Evolutionary conservation across 805 yeast species (phyloP).

Genomic region (Cyberlindnera amylophila): DNA sequence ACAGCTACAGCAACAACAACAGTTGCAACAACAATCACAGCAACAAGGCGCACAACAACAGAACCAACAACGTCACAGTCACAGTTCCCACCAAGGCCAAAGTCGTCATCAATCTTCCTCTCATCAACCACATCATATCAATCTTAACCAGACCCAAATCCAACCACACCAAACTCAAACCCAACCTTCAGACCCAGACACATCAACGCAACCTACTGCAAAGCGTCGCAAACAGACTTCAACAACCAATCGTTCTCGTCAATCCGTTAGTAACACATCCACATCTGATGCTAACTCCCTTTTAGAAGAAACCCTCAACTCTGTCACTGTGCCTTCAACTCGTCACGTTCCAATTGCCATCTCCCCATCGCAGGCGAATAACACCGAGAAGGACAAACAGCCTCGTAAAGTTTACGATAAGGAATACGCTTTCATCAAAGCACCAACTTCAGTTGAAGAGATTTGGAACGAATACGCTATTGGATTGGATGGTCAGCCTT

Average conservation of each 20-base stretch:
- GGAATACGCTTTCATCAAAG: constrained; percentile 36
- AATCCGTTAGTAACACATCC: not conserved
- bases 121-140: constrained; percentile 7
- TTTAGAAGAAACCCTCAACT: constrained; percentile 19
- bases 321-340: constrained; percentile 7
- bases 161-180: not conserved
- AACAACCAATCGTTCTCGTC: not conserved
- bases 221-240: constrained; percentile 18
- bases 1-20: constrained; percentile 7
- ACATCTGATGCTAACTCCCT: constrained; percentile 19
- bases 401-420: constrained; percentile 30
- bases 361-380: constrained; percentile 1
- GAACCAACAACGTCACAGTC: constrained; percentile 1
- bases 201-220: constrained; percentile 1
- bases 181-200: not conserved
- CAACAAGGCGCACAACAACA: constrained; percentile 3
- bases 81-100: constrained; percentile 4
- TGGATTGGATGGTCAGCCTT: constrained; percentile 49
- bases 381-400: constrained; percentile 17
- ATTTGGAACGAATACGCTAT: constrained; percentile 56
- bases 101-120: constrained; percentile 4
- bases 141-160: not conserved
- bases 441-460: constrained; percentile 45
- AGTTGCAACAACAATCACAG: constrained; percentile 11
- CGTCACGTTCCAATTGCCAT: constrained; percentile 16